Evolutionary conservation across 805 yeast genomes (phyloP), one percentile per base, ranked within the genome.

Genomic region (Saccharomycopsis sp.): DNA sequence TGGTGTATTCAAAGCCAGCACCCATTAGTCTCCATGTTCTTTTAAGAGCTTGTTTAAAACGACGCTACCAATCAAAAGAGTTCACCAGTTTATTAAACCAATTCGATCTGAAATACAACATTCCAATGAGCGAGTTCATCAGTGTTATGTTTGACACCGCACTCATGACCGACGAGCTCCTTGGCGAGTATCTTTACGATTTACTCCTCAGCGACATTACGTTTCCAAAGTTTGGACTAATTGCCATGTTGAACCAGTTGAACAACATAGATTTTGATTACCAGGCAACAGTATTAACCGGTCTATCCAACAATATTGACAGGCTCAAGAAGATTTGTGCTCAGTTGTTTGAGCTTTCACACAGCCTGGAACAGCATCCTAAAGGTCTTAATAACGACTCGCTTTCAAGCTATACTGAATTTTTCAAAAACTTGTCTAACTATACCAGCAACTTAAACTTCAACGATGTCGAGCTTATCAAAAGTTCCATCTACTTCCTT

Each of bases 111-210:
- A 52, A 53, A 25, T 57, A 57, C 42, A 20, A 24, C 14, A 42
- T 53, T 9, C 17, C 47, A 3, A 24, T 47, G 29, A 44, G 49
- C 15, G 53, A 53, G 24, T 57, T 44, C 49, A 52, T 53, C 19
- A 34, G 42, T 5, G 49, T 34, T 5, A 24, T 47, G 14, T 44
- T 44, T 44, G 49, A 44, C 22, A 19, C 53, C 2, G 15, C 20
- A 5, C 17, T 15, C 2, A 3, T 53, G 19, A 22, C 15, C 34
- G 23, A 34, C 29, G 54, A 53, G 20, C 3, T 42, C 2, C 22
- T 57, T 17, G 17, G 22, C 15, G 59, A 57, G 2, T 57, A 57
- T 53, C 14, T 53, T 2, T 53, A 34, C 35, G 51, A 53, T 12
- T 25, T 34, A 38, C 29, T 23, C 3, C 20, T 56, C 9, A 23